Base-by-base conservation (phyloP, 202 grass and related monocot genomes). In the Panicum hallii region DNA sequence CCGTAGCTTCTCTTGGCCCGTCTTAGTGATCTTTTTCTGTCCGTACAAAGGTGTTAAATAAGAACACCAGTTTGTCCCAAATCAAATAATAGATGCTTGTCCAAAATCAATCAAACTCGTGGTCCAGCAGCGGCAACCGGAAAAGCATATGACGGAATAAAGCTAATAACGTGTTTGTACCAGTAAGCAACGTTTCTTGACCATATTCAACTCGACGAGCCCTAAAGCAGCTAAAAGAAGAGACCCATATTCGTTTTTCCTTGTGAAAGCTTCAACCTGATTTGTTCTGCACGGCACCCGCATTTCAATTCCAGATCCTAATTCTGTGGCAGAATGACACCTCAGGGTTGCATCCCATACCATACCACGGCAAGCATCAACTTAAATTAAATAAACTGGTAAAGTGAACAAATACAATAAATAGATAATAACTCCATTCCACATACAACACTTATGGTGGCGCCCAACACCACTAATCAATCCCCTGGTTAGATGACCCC, bases 401-500 rank as follows among this genome's bases (percentile, higher is more conserved):
- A 19, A 61, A 83, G 68, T 73, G 58, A 52, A 73, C 14, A 68
- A 62, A 69, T 22, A 72, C 67, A 87, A 52, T 73, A 74, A 84
- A 63, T 7, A 2, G 47, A 63, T 9, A 69, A 77, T 45, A 45
- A 30, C 20, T 80, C 11, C 42, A 69, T 75, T 75, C 53, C 61
- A 54, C 49, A 20, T 1, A 74, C 34, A 73, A 11, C 79, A 16
- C 50, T 74, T 57, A 3, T 78, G 49, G 84, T 60, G 30, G 67
- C 42, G 61, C 22, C 13, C 70, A 77, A 54, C 36, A 7, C 74
- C 32, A 67, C 74, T 16, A 55, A 70, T 80, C 78, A 28, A 68
- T 15, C 68, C 68, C 36, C 36, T 46, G 65, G 84, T 90, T 69
- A 74, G 50, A 78, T 46, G 47, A 32, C 46, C 89, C 84, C 36